A percentile compares a stretch with the other conserved stretches of the same genome.
Evolutionary conservation across 371 early-diverging fungal species (phyloP).

Genomic region (Saksenaea oblongispora): DNA sequence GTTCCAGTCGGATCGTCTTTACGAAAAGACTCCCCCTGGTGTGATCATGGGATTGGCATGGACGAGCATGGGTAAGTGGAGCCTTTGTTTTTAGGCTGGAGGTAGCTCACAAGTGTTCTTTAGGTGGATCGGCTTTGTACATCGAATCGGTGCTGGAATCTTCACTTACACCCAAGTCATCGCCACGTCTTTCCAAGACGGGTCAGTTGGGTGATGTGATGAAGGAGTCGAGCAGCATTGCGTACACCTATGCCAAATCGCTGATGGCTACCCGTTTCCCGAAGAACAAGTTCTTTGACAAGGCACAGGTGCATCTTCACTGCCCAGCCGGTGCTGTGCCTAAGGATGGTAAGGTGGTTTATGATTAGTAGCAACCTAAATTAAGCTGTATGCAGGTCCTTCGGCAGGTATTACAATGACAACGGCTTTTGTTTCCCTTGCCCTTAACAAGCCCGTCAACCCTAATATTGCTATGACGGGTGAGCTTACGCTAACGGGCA

Average conservation of each 20-base stretch:
- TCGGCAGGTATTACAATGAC: slow-evolving; percentile 97
- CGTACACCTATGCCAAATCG: slow-evolving; percentile 91
- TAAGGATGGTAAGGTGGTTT: slow-evolving; percentile 95
- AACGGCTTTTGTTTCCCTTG: slow-evolving; percentile 89
- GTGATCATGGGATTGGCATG: slow-evolving; percentile 96
- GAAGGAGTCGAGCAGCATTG: slow-evolving; percentile 96
- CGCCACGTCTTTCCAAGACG: slow-evolving; percentile 75
- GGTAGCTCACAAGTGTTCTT: neutral
- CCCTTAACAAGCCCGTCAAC: slow-evolving; percentile 73
- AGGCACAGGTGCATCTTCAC: slow-evolving; percentile 90
- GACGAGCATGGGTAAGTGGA: slow-evolving; percentile 85
- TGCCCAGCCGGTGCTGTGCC: slow-evolving; percentile 98
- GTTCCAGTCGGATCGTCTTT: slow-evolving; percentile 88
- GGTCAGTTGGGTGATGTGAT: slow-evolving; percentile 98
- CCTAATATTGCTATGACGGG: slow-evolving; percentile 96
- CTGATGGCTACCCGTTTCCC: slow-evolving; percentile 74
- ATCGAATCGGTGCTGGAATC: slow-evolving; percentile 94
- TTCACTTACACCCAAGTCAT: slow-evolving; percentile 60
- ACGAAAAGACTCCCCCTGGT: slow-evolving; percentile 88
- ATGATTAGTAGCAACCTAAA: too few relatives aligned
- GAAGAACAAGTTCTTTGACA: slow-evolving; percentile 88
- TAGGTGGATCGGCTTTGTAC: slow-evolving; percentile 91
- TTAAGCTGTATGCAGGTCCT: slow-evolving; percentile 77
- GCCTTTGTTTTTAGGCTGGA: neutral
- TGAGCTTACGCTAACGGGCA: slow-evolving; percentile 95